Conservation (phyloP, 352 stramenopile genomes). For the Phytophthora citricola region DNA sequence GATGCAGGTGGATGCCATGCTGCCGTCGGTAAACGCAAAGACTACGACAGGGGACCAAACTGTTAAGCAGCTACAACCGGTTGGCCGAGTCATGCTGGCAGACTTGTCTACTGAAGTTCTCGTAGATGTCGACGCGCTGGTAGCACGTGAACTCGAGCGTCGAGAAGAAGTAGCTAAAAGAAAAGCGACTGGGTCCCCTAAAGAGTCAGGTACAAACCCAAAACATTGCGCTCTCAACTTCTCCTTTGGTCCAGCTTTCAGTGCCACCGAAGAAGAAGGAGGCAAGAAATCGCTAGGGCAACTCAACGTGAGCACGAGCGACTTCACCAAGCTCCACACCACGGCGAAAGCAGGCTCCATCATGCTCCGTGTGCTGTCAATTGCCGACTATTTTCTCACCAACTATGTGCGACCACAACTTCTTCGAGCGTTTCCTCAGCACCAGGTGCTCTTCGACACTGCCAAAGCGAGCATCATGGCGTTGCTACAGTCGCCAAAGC, state of each 20-base stretch:
- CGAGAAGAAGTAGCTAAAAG: conserved; percentile 20
- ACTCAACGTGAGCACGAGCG: conserved; percentile 50
- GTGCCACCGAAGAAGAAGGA: neutral
- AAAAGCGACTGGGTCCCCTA: conserved; percentile 3
- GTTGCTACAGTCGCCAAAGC: conserved; percentile 49
- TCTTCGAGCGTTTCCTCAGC: conserved; percentile 56
- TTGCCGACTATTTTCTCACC: conserved; percentile 54
- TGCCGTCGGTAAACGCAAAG: conserved; percentile 31
- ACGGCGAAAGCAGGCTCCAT: conserved; percentile 62
- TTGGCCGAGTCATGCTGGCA: conserved; percentile 52
- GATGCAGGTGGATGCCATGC: conserved; percentile 63
- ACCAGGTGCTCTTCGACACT: conserved; percentile 66
- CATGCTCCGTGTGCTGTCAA: conserved; percentile 45
- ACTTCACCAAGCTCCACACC: conserved; percentile 74
- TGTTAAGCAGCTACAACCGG: conserved; percentile 35
- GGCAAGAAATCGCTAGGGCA: conserved; percentile 21
- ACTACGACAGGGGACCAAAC: conserved; percentile 16
- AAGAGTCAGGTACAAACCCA: neutral
- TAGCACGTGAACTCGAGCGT: conserved; percentile 48
- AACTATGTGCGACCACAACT: conserved; percentile 48
- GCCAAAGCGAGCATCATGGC: conserved; percentile 46
- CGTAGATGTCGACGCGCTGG: conserved; percentile 63
- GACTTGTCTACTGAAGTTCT: conserved; percentile 63
- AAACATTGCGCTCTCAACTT: conserved; percentile 34
- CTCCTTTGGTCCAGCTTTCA: conserved; percentile 25